A percentile compares a stretch with the other conserved stretches of the same genome.
Evolutionary conservation across 345 rosid genomes (phyloP).

Genomic region (Trapa incisa): DNA sequence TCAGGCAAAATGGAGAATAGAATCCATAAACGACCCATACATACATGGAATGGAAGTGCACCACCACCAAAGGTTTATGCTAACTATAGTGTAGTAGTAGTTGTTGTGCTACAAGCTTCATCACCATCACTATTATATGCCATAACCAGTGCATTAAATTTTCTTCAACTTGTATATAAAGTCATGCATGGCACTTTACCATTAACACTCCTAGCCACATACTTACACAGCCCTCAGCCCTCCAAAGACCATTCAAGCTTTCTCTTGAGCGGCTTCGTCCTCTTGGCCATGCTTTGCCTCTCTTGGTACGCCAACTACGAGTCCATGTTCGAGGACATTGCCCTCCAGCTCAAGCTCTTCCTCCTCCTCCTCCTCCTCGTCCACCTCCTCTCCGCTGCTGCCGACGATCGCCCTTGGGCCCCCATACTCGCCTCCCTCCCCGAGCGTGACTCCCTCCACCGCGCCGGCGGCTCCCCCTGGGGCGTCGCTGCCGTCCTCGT

Average conservation of each 20-base stretch:
- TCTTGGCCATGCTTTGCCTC: slow-evolving; percentile 7
- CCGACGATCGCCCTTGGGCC: not conserved
- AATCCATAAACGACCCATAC: not conserved
- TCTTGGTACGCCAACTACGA: slow-evolving; percentile 15
- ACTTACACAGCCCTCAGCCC: not conserved
- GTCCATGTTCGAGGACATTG: slow-evolving; percentile 8
- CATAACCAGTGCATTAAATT: too few species aligned
- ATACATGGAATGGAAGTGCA: too few species aligned
- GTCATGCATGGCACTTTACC: not conserved
- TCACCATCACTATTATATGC: too few species aligned
- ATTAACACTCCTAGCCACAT: not conserved
- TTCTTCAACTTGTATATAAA: not conserved
- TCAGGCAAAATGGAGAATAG: not conserved
- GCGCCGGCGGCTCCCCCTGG: slow-evolving; percentile 25
- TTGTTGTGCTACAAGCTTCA: too few species aligned
- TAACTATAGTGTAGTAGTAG: too few species aligned
- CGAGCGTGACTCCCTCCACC: slow-evolving; percentile 12
- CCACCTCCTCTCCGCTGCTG: slow-evolving; percentile 11
- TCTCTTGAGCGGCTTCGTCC: slow-evolving; percentile 9
- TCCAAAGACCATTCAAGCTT: not conserved
- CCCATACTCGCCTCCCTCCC: slow-evolving; percentile 7
- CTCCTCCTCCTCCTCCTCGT: slow-evolving; percentile 10
- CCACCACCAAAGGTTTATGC: too few species aligned
- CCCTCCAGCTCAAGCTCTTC: slow-evolving; percentile 12
- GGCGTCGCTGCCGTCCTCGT: slow-evolving; percentile 24